These are phyloP conservation scores for Sutorius australiensis DNA, from an alignment of 768 basidiomycete species.

Conservation along the genomic window DNA sequence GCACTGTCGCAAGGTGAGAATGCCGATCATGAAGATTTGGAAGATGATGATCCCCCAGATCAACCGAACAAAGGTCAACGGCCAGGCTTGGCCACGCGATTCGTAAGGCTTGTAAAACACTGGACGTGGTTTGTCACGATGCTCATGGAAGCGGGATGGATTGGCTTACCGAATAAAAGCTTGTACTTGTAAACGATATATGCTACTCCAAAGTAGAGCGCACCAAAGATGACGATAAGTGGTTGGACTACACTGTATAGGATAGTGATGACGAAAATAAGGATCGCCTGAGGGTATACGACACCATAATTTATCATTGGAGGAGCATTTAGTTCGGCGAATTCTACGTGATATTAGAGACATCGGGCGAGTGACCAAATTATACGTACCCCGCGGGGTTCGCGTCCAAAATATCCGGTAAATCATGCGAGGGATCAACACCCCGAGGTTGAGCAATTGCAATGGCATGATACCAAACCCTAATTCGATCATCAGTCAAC, in stretches of 20 bases:
- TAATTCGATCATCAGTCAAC: slow-evolving; percentile 26
- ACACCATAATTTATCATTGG: slow-evolving; percentile 98
- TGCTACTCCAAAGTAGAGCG: slow-evolving; percentile 91
- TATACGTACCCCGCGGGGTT: slow-evolving; percentile 77
- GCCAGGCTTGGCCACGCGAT: slow-evolving; percentile 97
- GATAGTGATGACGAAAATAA: slow-evolving; percentile 93
- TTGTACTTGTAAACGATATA: slow-evolving; percentile 99
- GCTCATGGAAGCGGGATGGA: neutral
- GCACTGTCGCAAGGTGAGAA: slow-evolving; percentile 69
- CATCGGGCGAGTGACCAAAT: neutral
- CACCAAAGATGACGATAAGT: slow-evolving; percentile 90
- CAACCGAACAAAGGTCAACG: slow-evolving; percentile 87
- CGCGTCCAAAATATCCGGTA: slow-evolving; percentile 74
- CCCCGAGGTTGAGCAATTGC: slow-evolving; percentile 88
- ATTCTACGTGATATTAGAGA: slow-evolving; percentile 53
- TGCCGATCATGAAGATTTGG: slow-evolving; percentile 94
- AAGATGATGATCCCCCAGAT: slow-evolving; percentile 93
- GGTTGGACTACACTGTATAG: slow-evolving; percentile 96
- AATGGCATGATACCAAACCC: slow-evolving; percentile 94
- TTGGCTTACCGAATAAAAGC: slow-evolving; percentile 77
- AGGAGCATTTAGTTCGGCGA: slow-evolving; percentile 93
- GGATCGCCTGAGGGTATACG: slow-evolving; percentile 94
- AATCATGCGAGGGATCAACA: slow-evolving; percentile 76
- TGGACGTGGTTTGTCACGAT: slow-evolving; percentile 29
- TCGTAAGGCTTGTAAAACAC: slow-evolving; percentile 99